Base-by-base conservation (phyloP, 192 early-diverging fungal species). In the Spizellomyces sp. region DNA sequence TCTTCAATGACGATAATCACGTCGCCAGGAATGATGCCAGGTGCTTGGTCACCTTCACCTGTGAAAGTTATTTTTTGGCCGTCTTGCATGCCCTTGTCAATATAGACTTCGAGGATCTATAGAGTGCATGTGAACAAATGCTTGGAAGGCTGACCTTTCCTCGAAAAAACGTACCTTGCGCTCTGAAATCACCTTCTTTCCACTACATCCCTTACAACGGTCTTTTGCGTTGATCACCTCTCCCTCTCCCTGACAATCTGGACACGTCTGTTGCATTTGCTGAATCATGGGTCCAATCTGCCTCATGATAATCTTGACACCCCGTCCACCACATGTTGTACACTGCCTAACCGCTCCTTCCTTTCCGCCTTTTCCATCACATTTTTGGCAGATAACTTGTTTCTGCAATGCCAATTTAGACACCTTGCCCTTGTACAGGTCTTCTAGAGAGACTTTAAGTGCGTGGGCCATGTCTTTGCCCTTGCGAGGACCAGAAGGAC, bases 241-340 rank as follows among this genome's bases (percentile, higher is more conserved):
- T 70, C 98, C 96, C 67, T 89, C 87, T 66, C 95, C 98, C 59
- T 87, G 82, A 83, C 98, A 99, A 54, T 90, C 88, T 45, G 81
- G 82, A 83, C 98, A 99, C 41, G 94, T 89, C 78, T 97, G 95
- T 81, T 99, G 98, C 83, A 98, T 94, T 85, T 98, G 98, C 87
- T 99, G 98, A 66, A 99, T 91, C 96, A 99, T 98, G 19, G 98
- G 98, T 27, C 98, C 98, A 83, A 99, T 91, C 78, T 98, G 95
- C 58, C 96, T 85, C 67, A 96, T 84, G 64, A 91, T 88, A 27
- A 96, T 82, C 81, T 91, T 92, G 67, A 96, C 82, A 83, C 98
- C 98, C 62, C 90, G 88, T 48, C 98, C 98, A 48, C 90, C 75
- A 86, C 98, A 99, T 22, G 81, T 86, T 27, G 61, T 50, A 79